Evolutionary conservation across 1,284 basidiomycete species (phyloP).

Genomic region (Thecaphora thlaspeos): DNA sequence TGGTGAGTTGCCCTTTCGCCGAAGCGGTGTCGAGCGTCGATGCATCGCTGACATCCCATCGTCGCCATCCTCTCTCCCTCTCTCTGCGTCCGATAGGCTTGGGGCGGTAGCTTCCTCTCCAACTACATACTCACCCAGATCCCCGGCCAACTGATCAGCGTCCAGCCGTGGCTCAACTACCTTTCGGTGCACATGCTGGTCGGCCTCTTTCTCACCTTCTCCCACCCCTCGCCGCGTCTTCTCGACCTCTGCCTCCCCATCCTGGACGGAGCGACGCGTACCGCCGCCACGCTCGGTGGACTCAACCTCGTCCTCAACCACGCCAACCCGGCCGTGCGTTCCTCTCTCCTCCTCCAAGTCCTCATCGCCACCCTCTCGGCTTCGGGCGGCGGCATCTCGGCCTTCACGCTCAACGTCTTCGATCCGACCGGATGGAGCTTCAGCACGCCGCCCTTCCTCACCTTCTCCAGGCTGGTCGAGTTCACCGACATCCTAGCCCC

Average conservation of each 20-base stretch:
- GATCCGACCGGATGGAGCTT: slow-evolving; percentile 43
- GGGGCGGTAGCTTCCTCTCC: slow-evolving; percentile 45
- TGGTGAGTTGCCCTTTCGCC: slow-evolving; percentile 15
- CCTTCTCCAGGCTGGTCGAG: slow-evolving; percentile 24
- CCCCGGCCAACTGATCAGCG: slow-evolving; percentile 35
- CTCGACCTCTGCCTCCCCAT: slow-evolving; percentile 37
- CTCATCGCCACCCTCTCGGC: slow-evolving; percentile 40
- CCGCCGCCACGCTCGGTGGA: slow-evolving; percentile 34
- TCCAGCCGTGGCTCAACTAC: slow-evolving; percentile 43
- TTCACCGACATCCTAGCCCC: slow-evolving; percentile 41
- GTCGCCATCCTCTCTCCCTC: neutral
- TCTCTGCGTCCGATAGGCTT: slow-evolving; percentile 10
- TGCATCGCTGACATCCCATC: neutral
- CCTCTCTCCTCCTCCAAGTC: slow-evolving; percentile 31
- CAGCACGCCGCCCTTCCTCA: slow-evolving; percentile 36
- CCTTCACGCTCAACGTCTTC: slow-evolving; percentile 43
- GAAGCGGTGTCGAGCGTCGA: too few relatives aligned
- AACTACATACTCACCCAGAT: slow-evolving; percentile 37
- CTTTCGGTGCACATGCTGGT: slow-evolving; percentile 30
- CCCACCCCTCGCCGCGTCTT: slow-evolving; percentile 17
- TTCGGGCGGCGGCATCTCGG: slow-evolving; percentile 42
- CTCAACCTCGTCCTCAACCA: slow-evolving; percentile 32
- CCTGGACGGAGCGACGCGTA: slow-evolving; percentile 41
- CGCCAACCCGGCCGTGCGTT: slow-evolving; percentile 18
- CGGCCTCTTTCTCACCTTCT: slow-evolving; percentile 3